Evolutionary conservation across 1,139 yeast genomes (phyloP), one percentile per base, ranked within the genome.

Genomic region (Zygosaccharomyces sapae): DNA sequence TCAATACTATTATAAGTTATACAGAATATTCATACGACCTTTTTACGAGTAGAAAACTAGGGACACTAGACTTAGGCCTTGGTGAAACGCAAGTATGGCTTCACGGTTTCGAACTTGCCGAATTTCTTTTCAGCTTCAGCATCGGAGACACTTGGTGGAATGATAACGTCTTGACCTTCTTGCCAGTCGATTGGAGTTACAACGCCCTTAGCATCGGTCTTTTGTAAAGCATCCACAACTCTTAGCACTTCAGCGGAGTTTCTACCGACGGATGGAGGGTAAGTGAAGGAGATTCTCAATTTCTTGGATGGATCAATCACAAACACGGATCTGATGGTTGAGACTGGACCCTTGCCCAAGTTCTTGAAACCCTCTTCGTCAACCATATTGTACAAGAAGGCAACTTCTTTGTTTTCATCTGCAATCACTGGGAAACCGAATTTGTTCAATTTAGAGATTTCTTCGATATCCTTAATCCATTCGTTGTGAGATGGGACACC

Each of bases 201-300:
- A 57, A 87, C 76, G 58, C 94, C 88, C 70, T 80, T 75, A 65
- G 77, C 74, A 70, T 88, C 96, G 55, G 86, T 80, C 57, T 80
- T 72, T 73, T 88, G 96, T 66, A 88, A 75, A 45, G 96, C 85
- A 67, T 87, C 95, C 54, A 88, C 73, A 40, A 83, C 94, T 71
- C 96, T 82, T 67, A 88, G 76, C 43, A 88, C 88, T 71, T 88
- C 96, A 46, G 83, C 76, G 48, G 95, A 77, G 79, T 88, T 88
- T 75, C 96, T 82, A 66, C 96, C 96, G 53, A 87, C 83, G 43
- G 94, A 81, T 48, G 96, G 94, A 48, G 96, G 96, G 74, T 88
- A 88, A 19, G 90, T 79, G 73, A 88, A 70, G 55, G 82, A 81
- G 64, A 86, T 75, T 70, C 96, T 81, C 63, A 88, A 79, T 71